Conservation (phyloP, 495 filamentous ascomycete species). For the Hyaloscypha variabilis region DNA sequence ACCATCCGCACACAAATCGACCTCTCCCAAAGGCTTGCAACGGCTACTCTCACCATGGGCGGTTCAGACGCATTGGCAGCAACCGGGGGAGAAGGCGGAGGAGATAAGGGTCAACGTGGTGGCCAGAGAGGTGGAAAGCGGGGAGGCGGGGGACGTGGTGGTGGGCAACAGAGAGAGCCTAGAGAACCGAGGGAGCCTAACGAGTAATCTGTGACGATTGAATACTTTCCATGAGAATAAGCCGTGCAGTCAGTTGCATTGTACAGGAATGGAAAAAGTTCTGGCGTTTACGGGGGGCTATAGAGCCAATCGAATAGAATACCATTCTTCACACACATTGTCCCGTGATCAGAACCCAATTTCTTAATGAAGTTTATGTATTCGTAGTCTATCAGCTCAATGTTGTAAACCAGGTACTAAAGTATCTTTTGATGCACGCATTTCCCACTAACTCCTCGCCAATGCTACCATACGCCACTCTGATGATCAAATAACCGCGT, state of each 20-base stretch:
- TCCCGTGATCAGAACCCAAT: background rate
- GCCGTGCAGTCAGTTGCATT: slow-evolving; percentile 32
- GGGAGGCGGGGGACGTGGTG: slow-evolving; percentile 40
- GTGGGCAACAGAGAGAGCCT: slow-evolving; percentile 41
- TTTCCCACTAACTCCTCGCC: slow-evolving; percentile 34
- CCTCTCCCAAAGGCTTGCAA: slow-evolving; percentile 89
- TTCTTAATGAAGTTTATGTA: slow-evolving; percentile 26
- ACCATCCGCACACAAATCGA: slow-evolving; percentile 99
- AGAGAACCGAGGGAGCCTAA: slow-evolving; percentile 29
- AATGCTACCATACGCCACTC: slow-evolving; percentile 37
- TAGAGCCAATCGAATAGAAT: slow-evolving; percentile 30
- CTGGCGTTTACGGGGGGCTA: slow-evolving; percentile 33
- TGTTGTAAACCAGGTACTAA: slow-evolving; percentile 33
- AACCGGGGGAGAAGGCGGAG: slow-evolving; percentile 43
- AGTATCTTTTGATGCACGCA: slow-evolving; percentile 29
- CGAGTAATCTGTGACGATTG: slow-evolving; percentile 29
- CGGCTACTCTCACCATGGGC: slow-evolving; percentile 72
- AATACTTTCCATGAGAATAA: slow-evolving; percentile 22
- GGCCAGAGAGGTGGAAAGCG: slow-evolving; percentile 42
- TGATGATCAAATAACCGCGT: slow-evolving; percentile 20
- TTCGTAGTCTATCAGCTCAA: slow-evolving; percentile 35
- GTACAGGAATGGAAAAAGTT: slow-evolving; percentile 36
- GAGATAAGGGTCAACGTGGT: slow-evolving; percentile 40
- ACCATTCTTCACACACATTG: slow-evolving; percentile 19
- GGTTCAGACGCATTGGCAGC: slow-evolving; percentile 44